A percentile compares a stretch with the other conserved stretches of the same genome.
These are phyloP conservation scores for Pseudofabraea citricarpa DNA, from an alignment of 2,329 filamentous ascomycete genomes.

Conservation along the genomic window DNA sequence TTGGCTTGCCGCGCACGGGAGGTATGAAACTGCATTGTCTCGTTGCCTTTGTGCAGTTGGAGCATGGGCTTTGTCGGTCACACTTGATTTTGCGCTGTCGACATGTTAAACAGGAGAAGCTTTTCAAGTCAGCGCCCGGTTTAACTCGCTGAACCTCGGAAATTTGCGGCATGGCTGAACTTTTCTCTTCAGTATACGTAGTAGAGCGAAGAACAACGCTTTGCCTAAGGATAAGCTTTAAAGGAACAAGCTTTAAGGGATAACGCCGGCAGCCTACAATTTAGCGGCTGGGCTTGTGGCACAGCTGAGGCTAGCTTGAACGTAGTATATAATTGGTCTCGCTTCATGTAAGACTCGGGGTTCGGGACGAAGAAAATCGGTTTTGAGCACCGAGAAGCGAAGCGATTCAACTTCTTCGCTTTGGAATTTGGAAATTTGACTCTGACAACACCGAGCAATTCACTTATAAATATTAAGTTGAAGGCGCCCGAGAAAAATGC, in stretches of 20 bases:
- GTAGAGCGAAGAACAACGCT: too few relatives aligned
- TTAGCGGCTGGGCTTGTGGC: too few relatives aligned
- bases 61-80: conserved; percentile 35
- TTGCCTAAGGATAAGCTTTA: too few relatives aligned
- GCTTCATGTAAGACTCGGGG: conserved; percentile 12
- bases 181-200: not conserved
- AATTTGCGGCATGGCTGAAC: not conserved
- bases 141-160: not conserved
- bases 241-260: too few relatives aligned
- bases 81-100: conserved; percentile 38
- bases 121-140: conserved; percentile 6
- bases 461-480: not conserved
- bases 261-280: too few relatives aligned
- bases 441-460: not conserved
- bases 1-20: conserved; percentile 26
- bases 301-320: too few relatives aligned
- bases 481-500: not conserved
- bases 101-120: conserved; percentile 30
- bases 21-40: conserved; percentile 31
- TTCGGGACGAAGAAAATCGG: conserved; percentile 12
- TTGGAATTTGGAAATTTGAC: not conserved
- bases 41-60: conserved; percentile 37
- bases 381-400: conserved; percentile 18
- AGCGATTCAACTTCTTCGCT: not conserved
- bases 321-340: too few relatives aligned